phyloP scores from a whole-genome alignment of 2,329 filamentous ascomycete species.

The Cladophialophora exuberans region DNA sequence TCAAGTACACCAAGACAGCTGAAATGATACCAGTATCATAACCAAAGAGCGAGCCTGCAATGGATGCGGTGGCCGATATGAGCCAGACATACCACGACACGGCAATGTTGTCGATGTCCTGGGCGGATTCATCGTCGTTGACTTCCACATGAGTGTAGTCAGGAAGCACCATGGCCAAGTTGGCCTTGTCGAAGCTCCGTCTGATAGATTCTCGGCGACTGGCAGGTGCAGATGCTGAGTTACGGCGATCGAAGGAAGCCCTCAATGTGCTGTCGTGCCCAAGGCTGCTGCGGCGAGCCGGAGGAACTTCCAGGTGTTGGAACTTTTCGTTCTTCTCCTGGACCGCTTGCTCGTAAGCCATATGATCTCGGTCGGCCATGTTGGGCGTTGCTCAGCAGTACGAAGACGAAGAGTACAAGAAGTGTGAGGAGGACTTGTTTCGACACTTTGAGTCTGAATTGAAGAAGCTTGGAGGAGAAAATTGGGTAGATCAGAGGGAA shows the following conservation, averaged over 20 bases:
- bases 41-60: conserved; percentile 65
- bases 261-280: conserved; percentile 13
- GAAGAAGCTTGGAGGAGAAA: background rate
- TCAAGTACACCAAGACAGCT: conserved; percentile 60
- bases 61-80: conserved; percentile 59
- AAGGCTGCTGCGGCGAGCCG: conserved; percentile 5
- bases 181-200: conserved; percentile 26
- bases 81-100: conserved; percentile 56
- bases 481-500: background rate
- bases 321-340: conserved; percentile 11
- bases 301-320: conserved; percentile 6
- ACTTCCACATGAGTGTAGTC: conserved; percentile 33
- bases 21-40: conserved; percentile 67
- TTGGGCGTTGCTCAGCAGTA: background rate
- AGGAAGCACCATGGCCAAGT: conserved; percentile 32
- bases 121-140: conserved; percentile 23
- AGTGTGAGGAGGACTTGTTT: background rate
- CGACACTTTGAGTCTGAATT: background rate
- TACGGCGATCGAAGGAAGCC: conserved; percentile 19
- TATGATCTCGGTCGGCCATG: conserved; percentile 22
- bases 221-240: conserved; percentile 10
- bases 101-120: conserved; percentile 43
- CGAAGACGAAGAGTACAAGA: background rate
- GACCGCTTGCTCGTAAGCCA: conserved; percentile 15
- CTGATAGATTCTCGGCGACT: conserved; percentile 14